Evolutionary conservation across 2,329 filamentous ascomycete genomes (phyloP).

Genomic region (Claviceps arundinis): DNA sequence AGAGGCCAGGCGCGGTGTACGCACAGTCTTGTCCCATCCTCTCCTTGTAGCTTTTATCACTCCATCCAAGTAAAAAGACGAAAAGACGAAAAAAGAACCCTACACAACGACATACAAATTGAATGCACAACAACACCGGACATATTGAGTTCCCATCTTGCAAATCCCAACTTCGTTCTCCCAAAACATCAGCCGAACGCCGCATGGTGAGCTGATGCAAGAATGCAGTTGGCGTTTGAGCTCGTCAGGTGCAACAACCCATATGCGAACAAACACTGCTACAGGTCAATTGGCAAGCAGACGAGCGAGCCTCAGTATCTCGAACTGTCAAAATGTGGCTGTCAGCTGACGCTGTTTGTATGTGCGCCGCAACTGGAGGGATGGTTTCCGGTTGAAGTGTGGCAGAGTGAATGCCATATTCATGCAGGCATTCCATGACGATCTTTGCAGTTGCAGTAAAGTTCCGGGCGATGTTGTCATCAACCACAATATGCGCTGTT

Average conservation of each 20-base stretch:
- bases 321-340: slow-evolving; percentile 10
- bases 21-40: too few species aligned
- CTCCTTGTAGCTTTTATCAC: too few species aligned
- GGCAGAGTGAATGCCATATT: slow-evolving; percentile 58
- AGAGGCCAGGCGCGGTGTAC: too few species aligned
- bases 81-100: too few species aligned
- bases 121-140: too few species aligned
- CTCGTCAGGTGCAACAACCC: slow-evolving; percentile 30
- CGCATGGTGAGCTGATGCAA: neutral
- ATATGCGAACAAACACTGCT: slow-evolving; percentile 35
- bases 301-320: slow-evolving; percentile 11
- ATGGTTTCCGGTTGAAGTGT: slow-evolving; percentile 54
- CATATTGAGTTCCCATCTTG: too few species aligned
- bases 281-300: slow-evolving; percentile 38
- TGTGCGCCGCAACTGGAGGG: slow-evolving; percentile 1
- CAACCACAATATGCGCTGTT: slow-evolving; percentile 54
- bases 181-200: neutral
- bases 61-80: too few species aligned
- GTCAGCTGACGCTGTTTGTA: slow-evolving; percentile 6
- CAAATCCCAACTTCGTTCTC: neutral
- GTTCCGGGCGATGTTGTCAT: slow-evolving; percentile 37
- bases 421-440: slow-evolving; percentile 56
- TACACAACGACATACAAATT: too few species aligned
- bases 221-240: neutral
- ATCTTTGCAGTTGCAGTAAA: slow-evolving; percentile 50